Evolutionary conservation across 2,329 filamentous ascomycete species (phyloP).

Genomic region (Botrytis deweyae): DNA sequence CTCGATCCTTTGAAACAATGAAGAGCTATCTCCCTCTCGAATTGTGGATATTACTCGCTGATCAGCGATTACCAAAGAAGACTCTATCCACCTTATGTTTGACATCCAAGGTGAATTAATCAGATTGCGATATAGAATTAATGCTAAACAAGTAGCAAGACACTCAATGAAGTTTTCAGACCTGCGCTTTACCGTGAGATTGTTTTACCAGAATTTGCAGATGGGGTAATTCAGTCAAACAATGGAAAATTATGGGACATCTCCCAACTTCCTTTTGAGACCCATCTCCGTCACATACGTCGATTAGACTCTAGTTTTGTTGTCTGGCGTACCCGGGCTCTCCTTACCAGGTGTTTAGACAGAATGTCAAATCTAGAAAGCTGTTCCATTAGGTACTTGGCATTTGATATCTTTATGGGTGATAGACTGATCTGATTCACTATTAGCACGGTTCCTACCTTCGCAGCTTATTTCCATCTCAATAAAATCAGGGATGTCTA

Average conservation of each 20-base stretch:
- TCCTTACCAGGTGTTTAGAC: not conserved
- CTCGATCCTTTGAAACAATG: not conserved
- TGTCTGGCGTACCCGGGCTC: not conserved
- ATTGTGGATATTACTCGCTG: not conserved
- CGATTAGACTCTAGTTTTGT: not conserved
- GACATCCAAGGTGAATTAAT: not conserved
- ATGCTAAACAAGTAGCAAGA: slow-evolving; percentile 12
- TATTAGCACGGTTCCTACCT: not conserved
- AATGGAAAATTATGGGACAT: not conserved
- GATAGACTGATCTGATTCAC: not conserved
- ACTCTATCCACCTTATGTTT: not conserved
- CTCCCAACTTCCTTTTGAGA: slow-evolving; percentile 2
- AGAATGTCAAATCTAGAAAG: not conserved
- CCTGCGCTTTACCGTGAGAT: slow-evolving; percentile 16
- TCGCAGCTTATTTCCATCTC: not conserved
- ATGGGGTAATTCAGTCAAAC: not conserved
- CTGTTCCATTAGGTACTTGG: not conserved
- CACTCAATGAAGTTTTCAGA: slow-evolving; percentile 6
- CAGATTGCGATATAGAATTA: not conserved
- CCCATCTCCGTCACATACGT: not conserved
- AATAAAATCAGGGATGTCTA: not conserved
- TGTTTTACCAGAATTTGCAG: not conserved
- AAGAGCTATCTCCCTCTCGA: not conserved
- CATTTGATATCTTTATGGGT: not conserved
- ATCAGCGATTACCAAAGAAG: not conserved